phyloP scores from a whole-genome alignment of 2,329 filamentous ascomycete genomes.

The Leptographium lundbergii region DNA sequence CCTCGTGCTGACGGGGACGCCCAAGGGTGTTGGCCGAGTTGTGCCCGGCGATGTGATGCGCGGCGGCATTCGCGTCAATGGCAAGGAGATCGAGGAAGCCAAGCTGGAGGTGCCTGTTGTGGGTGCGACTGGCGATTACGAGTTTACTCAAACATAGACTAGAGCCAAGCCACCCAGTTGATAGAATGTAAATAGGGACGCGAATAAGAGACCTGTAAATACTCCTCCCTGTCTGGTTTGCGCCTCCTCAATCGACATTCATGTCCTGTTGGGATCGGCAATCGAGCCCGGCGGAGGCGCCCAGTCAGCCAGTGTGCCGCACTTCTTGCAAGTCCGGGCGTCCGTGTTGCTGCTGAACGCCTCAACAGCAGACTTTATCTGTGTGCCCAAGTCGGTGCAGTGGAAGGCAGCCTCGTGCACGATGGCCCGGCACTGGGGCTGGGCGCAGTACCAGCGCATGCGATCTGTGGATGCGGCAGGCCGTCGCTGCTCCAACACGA shows the following conservation, averaged over 20 bases:
- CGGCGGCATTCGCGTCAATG: conserved; percentile 66
- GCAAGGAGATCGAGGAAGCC: conserved; percentile 74
- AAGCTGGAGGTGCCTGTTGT: conserved; percentile 72
- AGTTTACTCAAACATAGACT: conserved; percentile 56
- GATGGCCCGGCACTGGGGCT: conserved; percentile 44
- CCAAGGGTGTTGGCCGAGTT: conserved; percentile 85
- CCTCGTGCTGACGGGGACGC: conserved; percentile 90
- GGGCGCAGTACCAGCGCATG: conserved; percentile 67
- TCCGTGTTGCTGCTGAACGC: conserved; percentile 56
- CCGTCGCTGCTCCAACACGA: conserved; percentile 80
- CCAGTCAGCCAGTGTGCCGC: conserved; percentile 50
- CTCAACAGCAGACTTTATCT: conserved; percentile 88
- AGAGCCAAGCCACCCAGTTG: background rate
- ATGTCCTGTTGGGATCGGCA: conserved; percentile 42
- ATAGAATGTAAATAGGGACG: background rate
- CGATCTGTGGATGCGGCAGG: conserved; percentile 58
- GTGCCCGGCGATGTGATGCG: conserved; percentile 77
- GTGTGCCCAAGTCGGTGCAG: conserved; percentile 80
- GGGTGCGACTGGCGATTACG: conserved; percentile 66
- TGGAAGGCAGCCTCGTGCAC: conserved; percentile 83
- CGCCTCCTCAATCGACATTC: background rate
- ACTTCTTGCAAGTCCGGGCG: conserved; percentile 62
- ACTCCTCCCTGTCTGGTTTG: background rate
- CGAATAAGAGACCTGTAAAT: background rate
- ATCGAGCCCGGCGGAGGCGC: conserved; percentile 50